These are phyloP conservation scores for Murraya koenigii DNA, from an alignment of 345 rosid species.

Conservation along the genomic window DNA sequence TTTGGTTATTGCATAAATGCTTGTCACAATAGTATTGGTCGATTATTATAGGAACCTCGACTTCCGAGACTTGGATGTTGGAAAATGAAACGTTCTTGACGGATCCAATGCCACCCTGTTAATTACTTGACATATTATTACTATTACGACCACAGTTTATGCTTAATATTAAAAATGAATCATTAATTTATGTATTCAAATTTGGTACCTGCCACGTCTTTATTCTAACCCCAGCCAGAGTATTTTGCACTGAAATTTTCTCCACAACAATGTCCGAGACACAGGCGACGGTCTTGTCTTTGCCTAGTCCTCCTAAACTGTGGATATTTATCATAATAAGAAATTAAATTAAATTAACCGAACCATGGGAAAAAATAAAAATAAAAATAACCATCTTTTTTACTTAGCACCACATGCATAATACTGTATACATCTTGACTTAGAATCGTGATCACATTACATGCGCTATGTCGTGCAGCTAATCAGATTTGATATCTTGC, in stretches of 20 bases:
- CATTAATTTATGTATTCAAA: neutral
- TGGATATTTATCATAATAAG: neutral
- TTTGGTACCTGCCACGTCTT: constrained; percentile 86
- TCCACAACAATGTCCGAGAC: constrained; percentile 69
- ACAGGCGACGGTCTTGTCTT: constrained; percentile 66
- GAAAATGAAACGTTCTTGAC: constrained; percentile 82
- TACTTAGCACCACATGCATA: neutral
- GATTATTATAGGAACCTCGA: constrained; percentile 68
- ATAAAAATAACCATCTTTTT: neutral
- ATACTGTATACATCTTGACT: no score
- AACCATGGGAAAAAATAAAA: no score
- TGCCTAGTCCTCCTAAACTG: constrained; percentile 84
- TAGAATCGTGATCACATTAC: no score
- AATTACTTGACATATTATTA: neutral
- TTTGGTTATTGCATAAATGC: constrained; percentile 67
- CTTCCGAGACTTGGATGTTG: constrained; percentile 61
- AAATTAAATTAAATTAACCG: neutral
- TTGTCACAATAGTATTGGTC: constrained; percentile 93
- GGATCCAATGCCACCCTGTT: constrained; percentile 69
- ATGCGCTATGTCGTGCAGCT: no score
- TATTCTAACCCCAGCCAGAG: constrained; percentile 74
- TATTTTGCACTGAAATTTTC: constrained; percentile 45
- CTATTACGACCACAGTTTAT: neutral
- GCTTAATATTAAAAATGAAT: neutral
- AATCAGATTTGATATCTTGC: no score